These are phyloP conservation scores for Fusarium pseudoanthophilum DNA, from an alignment of 2,329 filamentous ascomycete genomes.

Conservation along the genomic window DNA sequence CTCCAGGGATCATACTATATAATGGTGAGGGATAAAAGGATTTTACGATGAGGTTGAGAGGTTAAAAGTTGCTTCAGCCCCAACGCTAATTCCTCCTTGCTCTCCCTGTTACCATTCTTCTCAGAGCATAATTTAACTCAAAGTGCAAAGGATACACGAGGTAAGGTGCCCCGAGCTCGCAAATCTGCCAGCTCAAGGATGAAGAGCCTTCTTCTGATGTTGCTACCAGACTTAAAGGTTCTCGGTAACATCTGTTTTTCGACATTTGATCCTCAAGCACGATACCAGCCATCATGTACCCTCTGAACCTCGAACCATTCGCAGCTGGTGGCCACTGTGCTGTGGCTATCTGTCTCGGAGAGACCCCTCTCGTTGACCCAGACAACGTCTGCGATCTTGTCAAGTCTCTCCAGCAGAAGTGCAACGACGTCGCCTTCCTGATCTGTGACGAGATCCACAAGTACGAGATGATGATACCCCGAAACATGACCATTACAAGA, in stretches of 20 bases:
- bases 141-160: not conserved
- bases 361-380: not conserved
- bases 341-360: conserved; percentile 1
- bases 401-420: not conserved
- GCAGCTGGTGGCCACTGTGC: not conserved
- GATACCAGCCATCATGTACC: not conserved
- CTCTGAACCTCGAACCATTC: not conserved
- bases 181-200: not conserved
- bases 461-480: conserved; percentile 6
- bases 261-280: fast-evolving
- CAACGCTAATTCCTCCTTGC: not conserved
- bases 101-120: too few species aligned
- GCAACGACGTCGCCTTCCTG: not conserved
- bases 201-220: too few species aligned
- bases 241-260: not conserved
- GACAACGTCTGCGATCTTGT: not conserved
- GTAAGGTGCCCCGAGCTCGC: not conserved
- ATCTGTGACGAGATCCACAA: conserved; percentile 2
- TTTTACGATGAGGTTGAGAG: not conserved
- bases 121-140: not conserved
- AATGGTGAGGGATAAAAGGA: not conserved
- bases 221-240: not conserved
- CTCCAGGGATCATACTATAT: too few species aligned
- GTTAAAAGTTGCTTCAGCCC: not conserved
- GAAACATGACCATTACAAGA: not conserved